Conservation (phyloP, 2,329 filamentous ascomycete species). For the Parastagonospora avenae region DNA sequence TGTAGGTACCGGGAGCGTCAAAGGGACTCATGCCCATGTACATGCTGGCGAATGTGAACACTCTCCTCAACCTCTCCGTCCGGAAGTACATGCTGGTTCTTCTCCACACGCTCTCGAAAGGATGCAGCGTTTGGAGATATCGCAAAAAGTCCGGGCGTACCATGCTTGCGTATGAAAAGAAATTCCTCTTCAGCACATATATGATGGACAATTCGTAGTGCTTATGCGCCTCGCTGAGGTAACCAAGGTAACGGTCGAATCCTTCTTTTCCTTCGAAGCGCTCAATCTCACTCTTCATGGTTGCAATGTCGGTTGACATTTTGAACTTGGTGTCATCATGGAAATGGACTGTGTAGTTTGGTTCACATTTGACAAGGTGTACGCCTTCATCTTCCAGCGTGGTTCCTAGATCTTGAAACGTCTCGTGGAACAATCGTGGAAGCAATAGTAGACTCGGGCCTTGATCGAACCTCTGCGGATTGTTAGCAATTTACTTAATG, state of each 20-base stretch:
- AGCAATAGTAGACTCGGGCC: slow-evolving; percentile 75
- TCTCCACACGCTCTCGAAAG: slow-evolving; percentile 72
- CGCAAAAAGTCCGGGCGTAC: slow-evolving; percentile 62
- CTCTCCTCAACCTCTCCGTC: slow-evolving; percentile 70
- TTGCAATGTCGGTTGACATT: slow-evolving; percentile 69
- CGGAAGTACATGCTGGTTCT: slow-evolving; percentile 70
- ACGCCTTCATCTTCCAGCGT: slow-evolving; percentile 69
- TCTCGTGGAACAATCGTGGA: slow-evolving; percentile 71
- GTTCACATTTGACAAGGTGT: slow-evolving; percentile 71
- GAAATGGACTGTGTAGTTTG: slow-evolving; percentile 78
- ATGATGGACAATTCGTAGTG: slow-evolving; percentile 72
- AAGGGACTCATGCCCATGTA: slow-evolving; percentile 84
- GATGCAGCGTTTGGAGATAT: slow-evolving; percentile 67
- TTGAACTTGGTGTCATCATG: slow-evolving; percentile 68
- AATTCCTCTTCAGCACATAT: slow-evolving; percentile 71
- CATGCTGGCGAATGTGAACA: slow-evolving; percentile 81
- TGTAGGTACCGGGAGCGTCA: slow-evolving; percentile 76
- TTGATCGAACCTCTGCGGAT: slow-evolving; percentile 69
- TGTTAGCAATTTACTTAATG: neutral
- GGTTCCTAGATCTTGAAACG: slow-evolving; percentile 71
- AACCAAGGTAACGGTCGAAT: slow-evolving; percentile 70
- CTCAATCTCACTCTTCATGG: slow-evolving; percentile 74
- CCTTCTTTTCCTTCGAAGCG: slow-evolving; percentile 74
- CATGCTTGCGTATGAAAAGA: slow-evolving; percentile 64
- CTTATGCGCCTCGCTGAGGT: slow-evolving; percentile 68